A percentile compares a stretch with the other conserved stretches of the same genome.
phyloP scores from a whole-genome alignment of 23 red algal genomes.

The Gracilaria domingensis region DNA sequence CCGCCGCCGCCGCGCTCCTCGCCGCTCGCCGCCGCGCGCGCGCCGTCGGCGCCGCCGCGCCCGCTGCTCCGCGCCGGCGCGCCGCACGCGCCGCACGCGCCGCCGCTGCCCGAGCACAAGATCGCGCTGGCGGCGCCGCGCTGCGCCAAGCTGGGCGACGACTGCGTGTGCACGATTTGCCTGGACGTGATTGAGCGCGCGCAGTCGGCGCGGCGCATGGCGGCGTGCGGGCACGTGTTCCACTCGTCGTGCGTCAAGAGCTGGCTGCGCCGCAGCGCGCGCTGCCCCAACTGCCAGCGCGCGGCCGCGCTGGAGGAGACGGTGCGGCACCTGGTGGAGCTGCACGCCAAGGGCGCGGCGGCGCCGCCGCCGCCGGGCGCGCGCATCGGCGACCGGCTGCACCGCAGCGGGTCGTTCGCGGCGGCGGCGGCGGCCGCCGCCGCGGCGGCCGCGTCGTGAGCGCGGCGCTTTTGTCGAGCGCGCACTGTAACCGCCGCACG shows the following conservation, averaged over 20 bases:
- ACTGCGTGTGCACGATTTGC: constrained; percentile 14
- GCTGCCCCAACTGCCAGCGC: constrained; percentile 24
- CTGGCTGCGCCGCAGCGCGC: background rate
- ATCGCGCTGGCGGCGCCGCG: background rate
- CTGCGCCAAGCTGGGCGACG: too few relatives aligned
- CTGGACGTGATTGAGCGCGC: background rate
- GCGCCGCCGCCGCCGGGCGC: too few relatives aligned
- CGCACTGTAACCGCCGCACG: background rate
- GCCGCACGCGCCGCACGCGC: background rate
- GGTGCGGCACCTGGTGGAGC: background rate
- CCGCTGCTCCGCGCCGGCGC: background rate
- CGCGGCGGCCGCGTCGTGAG: too few relatives aligned
- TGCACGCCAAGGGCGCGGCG: background rate
- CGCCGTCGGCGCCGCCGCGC: too few relatives aligned
- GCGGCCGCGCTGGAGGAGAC: background rate
- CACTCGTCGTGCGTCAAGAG: constrained; percentile 12
- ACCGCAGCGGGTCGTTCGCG: constrained; percentile 8
- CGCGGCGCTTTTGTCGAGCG: too few relatives aligned
- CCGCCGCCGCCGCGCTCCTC: background rate
- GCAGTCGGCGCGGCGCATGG: background rate
- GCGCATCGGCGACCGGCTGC: background rate
- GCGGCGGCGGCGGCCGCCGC: too few relatives aligned
- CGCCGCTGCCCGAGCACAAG: background rate
- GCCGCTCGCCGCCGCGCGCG: background rate
- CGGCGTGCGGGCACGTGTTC: constrained; percentile 7